Percentiles rank a stretch among this genome's conserved stretches.
Evolutionary conservation across 805 yeast genomes (phyloP).

Genomic region (Blastobotrys parvus): DNA sequence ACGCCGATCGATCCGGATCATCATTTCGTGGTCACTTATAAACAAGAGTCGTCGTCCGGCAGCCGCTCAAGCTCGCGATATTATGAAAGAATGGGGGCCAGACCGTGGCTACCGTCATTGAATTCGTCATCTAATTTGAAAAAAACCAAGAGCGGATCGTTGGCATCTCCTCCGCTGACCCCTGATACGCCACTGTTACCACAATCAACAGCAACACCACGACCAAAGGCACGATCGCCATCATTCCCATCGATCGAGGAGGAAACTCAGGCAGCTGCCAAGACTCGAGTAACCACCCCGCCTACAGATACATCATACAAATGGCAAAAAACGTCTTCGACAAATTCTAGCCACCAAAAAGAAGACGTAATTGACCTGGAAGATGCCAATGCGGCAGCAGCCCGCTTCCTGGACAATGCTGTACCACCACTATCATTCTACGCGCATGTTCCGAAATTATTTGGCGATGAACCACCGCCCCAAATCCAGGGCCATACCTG

Average conservation of each 20-base stretch:
- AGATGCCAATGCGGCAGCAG: not conserved
- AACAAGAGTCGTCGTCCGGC: not conserved
- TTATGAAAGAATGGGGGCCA: constrained; percentile 5
- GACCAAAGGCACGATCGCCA: not conserved
- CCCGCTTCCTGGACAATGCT: constrained; percentile 3
- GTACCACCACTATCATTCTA: constrained; percentile 14
- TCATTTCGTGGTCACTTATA: constrained; percentile 1
- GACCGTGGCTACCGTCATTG: constrained; percentile 5
- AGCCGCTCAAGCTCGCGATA: constrained; percentile 4
- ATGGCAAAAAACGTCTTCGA: not conserved
- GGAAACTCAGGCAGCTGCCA: not conserved
- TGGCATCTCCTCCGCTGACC: constrained; percentile 2
- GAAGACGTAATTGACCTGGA: not conserved
- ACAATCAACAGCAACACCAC: not conserved
- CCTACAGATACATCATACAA: not conserved
- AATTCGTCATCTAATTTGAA: not conserved
- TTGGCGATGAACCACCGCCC: constrained; percentile 18
- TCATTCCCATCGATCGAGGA: not conserved
- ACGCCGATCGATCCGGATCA: not conserved
- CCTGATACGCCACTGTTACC: not conserved
- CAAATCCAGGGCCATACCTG: constrained; percentile 17
- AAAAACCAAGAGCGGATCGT: not conserved
- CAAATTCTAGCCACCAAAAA: not conserved
- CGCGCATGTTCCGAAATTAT: constrained; percentile 17
- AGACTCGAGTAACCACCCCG: not conserved